Conservation (phyloP, 2,329 filamentous ascomycete species). For the Trichoderma sp. region DNA sequence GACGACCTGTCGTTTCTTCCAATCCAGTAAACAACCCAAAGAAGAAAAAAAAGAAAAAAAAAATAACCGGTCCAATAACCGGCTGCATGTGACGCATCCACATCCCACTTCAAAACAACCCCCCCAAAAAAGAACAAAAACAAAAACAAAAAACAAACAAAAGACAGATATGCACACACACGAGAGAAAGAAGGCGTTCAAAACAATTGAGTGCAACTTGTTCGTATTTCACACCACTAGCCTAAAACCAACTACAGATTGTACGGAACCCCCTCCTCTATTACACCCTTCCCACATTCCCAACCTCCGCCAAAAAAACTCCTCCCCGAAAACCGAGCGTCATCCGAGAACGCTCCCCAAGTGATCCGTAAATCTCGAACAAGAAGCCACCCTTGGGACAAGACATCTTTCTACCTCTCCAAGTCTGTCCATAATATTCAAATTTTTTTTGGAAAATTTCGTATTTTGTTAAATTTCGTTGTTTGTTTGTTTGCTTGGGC, state of each 20-base stretch:
- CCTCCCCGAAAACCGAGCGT: background rate
- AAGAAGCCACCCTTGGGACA: constrained; percentile 5
- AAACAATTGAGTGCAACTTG: background rate
- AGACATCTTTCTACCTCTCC: background rate
- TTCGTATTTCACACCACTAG: constrained; percentile 12
- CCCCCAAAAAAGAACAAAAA: background rate
- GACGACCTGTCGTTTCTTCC: background rate
- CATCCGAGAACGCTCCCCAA: background rate
- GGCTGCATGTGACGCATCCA: background rate
- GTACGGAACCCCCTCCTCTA: background rate
- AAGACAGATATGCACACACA: background rate
- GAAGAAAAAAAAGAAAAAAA: too few species aligned
- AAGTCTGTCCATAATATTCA: background rate
- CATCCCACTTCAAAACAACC: background rate
- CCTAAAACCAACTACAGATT: constrained; percentile 1
- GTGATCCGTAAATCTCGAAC: constrained; percentile 1
- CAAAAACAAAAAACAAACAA: background rate
- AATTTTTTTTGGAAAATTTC: background rate
- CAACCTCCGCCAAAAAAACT: constrained; percentile 2
- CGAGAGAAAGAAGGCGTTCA: too few species aligned
- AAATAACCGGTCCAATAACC: background rate
- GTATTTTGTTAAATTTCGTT: background rate
- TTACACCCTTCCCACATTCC: background rate
- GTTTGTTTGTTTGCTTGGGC: background rate
- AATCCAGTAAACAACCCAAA: background rate